Evolutionary conservation across 2,329 filamentous ascomycete species (phyloP), one percentile per base, ranked within the genome.

Genomic region (Xylaria polymorpha): DNA sequence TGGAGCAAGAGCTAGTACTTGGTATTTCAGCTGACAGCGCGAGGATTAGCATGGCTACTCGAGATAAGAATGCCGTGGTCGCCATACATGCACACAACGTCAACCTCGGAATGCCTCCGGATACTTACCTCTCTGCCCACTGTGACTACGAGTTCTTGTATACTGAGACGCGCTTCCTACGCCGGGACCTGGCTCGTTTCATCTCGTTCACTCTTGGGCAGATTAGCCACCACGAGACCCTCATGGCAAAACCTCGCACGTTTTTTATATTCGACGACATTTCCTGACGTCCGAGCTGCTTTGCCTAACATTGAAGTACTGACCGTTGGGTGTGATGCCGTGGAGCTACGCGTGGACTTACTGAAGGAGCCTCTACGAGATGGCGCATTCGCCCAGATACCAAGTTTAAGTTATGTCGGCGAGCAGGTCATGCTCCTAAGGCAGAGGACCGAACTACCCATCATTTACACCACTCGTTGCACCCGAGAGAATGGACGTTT

Each of bases 121-220:
- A 93, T 73, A 79, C 86, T 46, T 79, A 84, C 55, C 85, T 94
- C 29, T 93, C 90, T 18, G 83, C 87, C 32, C 80, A 86, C 66
- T 94, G 92, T 81, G 92, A 96, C 81, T 96, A 95, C 81, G 93
- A 97, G 79, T 96, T 95, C 74, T 85, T 97, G 22, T 97, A 96
- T 81, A 92, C 91, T 3, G 87, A 90, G 71, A 85, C 86, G 9
- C 87, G 91, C 0, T 93, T 92, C 78, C 90, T 91, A 70, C 88
- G 93, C 35, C 87, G 92, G 66, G 92, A 96, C 77, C 83, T 96
- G 55, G 89, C 92, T 10, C 88, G 93, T 44, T 96, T 94, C 77
- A 87, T 94, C 32, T 92, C 92, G 6, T 91, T 96, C 77, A 90
- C 92, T 6, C 83, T 96, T 32, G 93, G 93, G 10, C 93, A 96